phyloP scores from a whole-genome alignment of 2,329 filamentous ascomycete genomes.

The Aspergillus candidus region DNA sequence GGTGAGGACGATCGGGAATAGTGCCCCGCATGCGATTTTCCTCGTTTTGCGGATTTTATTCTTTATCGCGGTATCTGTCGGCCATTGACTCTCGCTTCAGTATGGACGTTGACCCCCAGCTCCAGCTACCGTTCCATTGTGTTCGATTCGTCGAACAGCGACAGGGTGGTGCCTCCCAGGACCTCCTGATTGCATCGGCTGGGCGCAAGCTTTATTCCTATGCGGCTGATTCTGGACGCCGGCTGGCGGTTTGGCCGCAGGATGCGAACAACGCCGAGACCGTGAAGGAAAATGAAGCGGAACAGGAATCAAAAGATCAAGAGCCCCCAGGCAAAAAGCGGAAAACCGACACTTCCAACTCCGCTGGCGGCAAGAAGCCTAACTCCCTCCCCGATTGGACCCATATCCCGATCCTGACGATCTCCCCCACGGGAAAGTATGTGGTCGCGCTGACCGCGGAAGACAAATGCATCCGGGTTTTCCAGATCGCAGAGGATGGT shows the following conservation, averaged over 20 bases:
- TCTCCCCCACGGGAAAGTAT: constrained; percentile 60
- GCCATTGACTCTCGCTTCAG: constrained; percentile 2
- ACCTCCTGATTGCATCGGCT: constrained; percentile 65
- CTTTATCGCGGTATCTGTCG: background rate
- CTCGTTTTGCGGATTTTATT: background rate
- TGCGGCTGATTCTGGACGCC: constrained; percentile 50
- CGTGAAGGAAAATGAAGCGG: constrained; percentile 7
- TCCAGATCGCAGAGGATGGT: constrained; percentile 59
- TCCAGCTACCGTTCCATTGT: constrained; percentile 57
- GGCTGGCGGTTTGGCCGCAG: constrained; percentile 57
- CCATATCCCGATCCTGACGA: constrained; percentile 63
- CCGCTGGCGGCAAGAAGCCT: constrained; percentile 15
- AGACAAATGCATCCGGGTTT: constrained; percentile 84
- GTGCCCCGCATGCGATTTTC: background rate
- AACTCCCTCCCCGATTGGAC: constrained; percentile 36
- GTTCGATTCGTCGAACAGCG: constrained; percentile 40
- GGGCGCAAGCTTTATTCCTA: constrained; percentile 67
- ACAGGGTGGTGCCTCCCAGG: constrained; percentile 12
- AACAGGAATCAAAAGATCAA: constrained; percentile 23
- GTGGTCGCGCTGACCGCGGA: constrained; percentile 77
- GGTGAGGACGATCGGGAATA: background rate
- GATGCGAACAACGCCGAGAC: constrained; percentile 17
- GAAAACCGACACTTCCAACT: constrained; percentile 21
- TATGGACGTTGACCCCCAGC: constrained; percentile 25
- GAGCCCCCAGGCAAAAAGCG: constrained; percentile 41